Percentiles rank a stretch among this genome's conserved stretches.
Evolutionary conservation across 2,329 filamentous ascomycete genomes (phyloP).

Genomic region (Didymella segeticola): DNA sequence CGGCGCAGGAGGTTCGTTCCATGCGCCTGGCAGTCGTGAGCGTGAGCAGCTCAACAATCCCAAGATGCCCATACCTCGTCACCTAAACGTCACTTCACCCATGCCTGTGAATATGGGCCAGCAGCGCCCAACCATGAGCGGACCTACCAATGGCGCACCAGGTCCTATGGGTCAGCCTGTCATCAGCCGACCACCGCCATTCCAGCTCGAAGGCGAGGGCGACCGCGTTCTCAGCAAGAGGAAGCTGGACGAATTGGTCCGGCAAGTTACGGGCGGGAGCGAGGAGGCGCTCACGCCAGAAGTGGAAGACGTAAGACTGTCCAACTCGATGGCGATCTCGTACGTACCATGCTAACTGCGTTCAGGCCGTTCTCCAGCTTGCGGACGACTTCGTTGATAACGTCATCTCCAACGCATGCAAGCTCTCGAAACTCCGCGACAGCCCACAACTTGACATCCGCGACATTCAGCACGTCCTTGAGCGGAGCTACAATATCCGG

Average conservation of each 20-base stretch:
- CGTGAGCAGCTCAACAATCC: slow-evolving; percentile 56
- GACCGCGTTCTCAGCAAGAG: slow-evolving; percentile 97
- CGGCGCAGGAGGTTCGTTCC: slow-evolving; percentile 40
- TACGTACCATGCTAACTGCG: slow-evolving; percentile 21
- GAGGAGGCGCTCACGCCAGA: slow-evolving; percentile 86
- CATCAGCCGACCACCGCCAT: slow-evolving; percentile 79
- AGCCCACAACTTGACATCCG: slow-evolving; percentile 86
- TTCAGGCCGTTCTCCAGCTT: slow-evolving; percentile 81
- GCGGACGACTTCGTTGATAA: slow-evolving; percentile 96
- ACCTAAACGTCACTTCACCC: slow-evolving; percentile 73
- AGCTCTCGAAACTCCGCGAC: slow-evolving; percentile 89
- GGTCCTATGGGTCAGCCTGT: slow-evolving; percentile 89
- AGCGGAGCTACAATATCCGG: slow-evolving; percentile 75
- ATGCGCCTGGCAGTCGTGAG: slow-evolving; percentile 42
- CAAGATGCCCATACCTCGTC: slow-evolving; percentile 85
- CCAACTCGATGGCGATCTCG: neutral
- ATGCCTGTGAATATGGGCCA: slow-evolving; percentile 75
- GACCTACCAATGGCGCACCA: slow-evolving; percentile 74
- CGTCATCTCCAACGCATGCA: slow-evolving; percentile 84
- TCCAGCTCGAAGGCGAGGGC: slow-evolving; percentile 88
- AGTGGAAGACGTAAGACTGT: slow-evolving; percentile 85
- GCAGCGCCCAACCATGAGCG: slow-evolving; percentile 82
- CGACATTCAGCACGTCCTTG: slow-evolving; percentile 62
- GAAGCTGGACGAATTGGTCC: slow-evolving; percentile 92
- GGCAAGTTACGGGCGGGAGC: slow-evolving; percentile 86